phyloP scores from a whole-genome alignment of 176 grass and related monocot genomes.

The Juncus inflexus region DNA sequence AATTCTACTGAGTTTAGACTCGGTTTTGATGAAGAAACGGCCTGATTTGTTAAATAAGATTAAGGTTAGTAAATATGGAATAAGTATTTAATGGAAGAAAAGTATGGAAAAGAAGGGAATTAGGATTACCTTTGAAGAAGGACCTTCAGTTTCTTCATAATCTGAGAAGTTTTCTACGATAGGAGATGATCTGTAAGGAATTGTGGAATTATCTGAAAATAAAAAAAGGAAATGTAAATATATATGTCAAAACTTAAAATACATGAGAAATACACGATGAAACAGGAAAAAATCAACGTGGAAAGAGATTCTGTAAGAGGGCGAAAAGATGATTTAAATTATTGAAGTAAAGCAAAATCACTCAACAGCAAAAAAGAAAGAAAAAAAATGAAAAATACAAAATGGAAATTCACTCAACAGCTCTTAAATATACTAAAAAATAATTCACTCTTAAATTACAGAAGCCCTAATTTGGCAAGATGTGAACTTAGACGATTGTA shows the following conservation, averaged over 20 bases:
- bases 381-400: too few relatives aligned
- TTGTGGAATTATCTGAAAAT: constrained; percentile 33
- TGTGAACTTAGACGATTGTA: too few relatives aligned
- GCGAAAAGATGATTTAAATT: not conserved
- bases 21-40: constrained; percentile 34
- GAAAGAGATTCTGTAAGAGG: too few relatives aligned
- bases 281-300: too few relatives aligned
- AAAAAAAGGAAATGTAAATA: constrained; percentile 6
- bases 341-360: too few relatives aligned
- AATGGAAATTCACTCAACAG: too few relatives aligned
- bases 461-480: too few relatives aligned
- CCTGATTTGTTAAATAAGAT: constrained; percentile 38
- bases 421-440: too few relatives aligned
- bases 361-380: too few relatives aligned
- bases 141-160: constrained; percentile 39
- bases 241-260: too few relatives aligned
- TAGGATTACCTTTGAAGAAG: constrained; percentile 45
- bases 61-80: not conserved
- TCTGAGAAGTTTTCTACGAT: constrained; percentile 36
- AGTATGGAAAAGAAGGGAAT: constrained; percentile 4
- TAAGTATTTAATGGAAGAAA: not conserved
- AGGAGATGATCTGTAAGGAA: constrained; percentile 19
- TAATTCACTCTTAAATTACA: too few relatives aligned
- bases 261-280: too few relatives aligned
- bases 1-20: constrained; percentile 43